Evolutionary conservation across 805 yeast genomes (phyloP).

Genomic region (Scheffersomyces lignosus): DNA sequence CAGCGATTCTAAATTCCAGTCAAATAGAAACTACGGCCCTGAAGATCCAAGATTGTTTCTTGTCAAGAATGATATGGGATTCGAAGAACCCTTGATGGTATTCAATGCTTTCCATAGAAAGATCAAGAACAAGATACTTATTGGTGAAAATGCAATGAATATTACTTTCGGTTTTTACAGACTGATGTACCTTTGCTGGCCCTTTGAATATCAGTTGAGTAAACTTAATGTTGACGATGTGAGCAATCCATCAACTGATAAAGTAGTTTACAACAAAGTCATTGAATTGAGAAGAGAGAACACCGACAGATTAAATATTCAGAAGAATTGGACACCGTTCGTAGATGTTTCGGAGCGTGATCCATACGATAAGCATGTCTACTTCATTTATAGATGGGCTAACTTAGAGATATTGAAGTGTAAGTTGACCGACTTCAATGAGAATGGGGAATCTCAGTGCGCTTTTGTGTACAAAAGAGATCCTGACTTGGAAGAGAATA

Average conservation of each 20-base stretch:
- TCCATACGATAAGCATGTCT: slow-evolving; percentile 9
- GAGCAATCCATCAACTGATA: slow-evolving; percentile 11
- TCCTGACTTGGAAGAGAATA: neutral
- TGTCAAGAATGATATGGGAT: slow-evolving; percentile 21
- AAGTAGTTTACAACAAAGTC: neutral
- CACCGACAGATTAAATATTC: slow-evolving; percentile 6
- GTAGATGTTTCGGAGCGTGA: slow-evolving; percentile 4
- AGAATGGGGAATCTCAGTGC: neutral
- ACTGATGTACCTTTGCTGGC: slow-evolving; percentile 32
- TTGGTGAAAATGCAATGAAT: slow-evolving; percentile 2
- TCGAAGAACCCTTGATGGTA: slow-evolving; percentile 28
- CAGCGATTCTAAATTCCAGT: slow-evolving; percentile 8
- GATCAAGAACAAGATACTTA: slow-evolving; percentile 12
- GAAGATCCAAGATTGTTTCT: slow-evolving; percentile 28
- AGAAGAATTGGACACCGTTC: slow-evolving; percentile 29
- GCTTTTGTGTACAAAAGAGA: slow-evolving; percentile 1
- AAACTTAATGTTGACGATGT: slow-evolving; percentile 21
- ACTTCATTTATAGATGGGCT: slow-evolving; percentile 14
- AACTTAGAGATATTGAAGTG: slow-evolving; percentile 13
- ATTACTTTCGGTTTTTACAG: slow-evolving; percentile 13
- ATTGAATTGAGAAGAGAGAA: neutral
- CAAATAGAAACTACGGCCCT: slow-evolving; percentile 22
- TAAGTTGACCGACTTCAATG: slow-evolving; percentile 7
- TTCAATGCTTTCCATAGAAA: slow-evolving; percentile 24
- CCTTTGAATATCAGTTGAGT: slow-evolving; percentile 33